Evolutionary conservation across 768 basidiomycete genomes (phyloP), one percentile per base, ranked within the genome.

Genomic region (Leccinum fibrillosum): DNA sequence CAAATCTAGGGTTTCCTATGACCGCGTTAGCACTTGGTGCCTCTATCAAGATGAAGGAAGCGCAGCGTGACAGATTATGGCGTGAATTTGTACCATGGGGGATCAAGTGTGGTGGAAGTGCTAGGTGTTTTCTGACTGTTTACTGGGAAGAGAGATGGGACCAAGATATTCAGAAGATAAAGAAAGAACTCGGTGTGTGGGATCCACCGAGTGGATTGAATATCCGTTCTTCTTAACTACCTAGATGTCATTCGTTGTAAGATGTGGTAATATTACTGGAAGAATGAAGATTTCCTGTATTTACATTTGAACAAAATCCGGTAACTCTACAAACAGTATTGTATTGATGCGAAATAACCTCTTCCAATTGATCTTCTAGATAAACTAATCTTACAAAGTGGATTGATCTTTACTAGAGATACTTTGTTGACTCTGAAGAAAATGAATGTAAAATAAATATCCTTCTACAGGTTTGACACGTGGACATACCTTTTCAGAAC

Each of bases 81-180:
- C 75, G 78, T 11, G 93, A 97, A 69, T 97, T 90, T 71, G 84
- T 94, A 9, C 90, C 93, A 1, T 98, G 96, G 96, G 95, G 94
- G 12, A 72, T 97, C 59, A 84, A 84, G 62, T 92, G 89, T 58
- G 97, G 95, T 1, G 81, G 85, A 26, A 82, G 78, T 60, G 84
- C 89, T 1, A 79, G 78, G 65, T 89, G 87, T 67, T 72, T 98
- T 59, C 89, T 98, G 53, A 89, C 89, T 1, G 88, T 98, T 1
- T 95, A 95, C 67, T 98, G 97, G 96, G 97, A 98, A 74, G 81
- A 93, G 72, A 77, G 94, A 54, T 98, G 95, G 96, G 84, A 84
- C 53, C 86, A 92, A 73, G 80, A 89, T 59, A 72, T 96, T 1
- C 85, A 83, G 1, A 91, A 93, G 51, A 79, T 99, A 75, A 88